These are phyloP conservation scores for Leccinellum albellum DNA, from an alignment of 768 basidiomycete species.

Conservation along the genomic window DNA sequence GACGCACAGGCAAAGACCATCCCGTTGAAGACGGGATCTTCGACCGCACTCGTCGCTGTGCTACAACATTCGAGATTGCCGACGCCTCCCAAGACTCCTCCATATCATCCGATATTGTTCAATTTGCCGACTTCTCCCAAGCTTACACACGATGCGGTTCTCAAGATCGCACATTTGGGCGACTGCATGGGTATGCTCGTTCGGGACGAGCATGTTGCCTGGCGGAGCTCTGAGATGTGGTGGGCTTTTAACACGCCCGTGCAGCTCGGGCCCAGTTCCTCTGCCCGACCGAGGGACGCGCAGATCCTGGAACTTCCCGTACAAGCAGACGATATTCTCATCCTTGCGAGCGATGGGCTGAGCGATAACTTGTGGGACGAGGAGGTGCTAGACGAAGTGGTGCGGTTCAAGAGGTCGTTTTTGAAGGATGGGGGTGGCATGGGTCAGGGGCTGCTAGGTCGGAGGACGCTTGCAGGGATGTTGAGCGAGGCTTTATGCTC, in stretches of 20 bases:
- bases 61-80: slow-evolving; percentile 42
- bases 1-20: slow-evolving; percentile 20
- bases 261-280: slow-evolving; percentile 58
- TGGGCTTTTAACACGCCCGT: slow-evolving; percentile 72
- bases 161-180: slow-evolving; percentile 81
- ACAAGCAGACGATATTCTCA: slow-evolving; percentile 67
- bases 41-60: slow-evolving; percentile 65
- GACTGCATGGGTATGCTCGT: slow-evolving; percentile 89
- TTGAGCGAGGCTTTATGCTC: slow-evolving; percentile 79
- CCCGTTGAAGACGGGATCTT: slow-evolving; percentile 57
- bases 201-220: slow-evolving; percentile 71
- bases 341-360: slow-evolving; percentile 78
- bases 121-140: slow-evolving; percentile 23
- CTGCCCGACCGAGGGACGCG: slow-evolving; percentile 64
- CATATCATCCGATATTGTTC: slow-evolving; percentile 18
- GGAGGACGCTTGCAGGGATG: slow-evolving; percentile 61
- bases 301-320: slow-evolving; percentile 70
- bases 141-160: slow-evolving; percentile 51
- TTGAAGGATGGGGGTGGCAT: slow-evolving; percentile 19
- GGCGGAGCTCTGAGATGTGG: slow-evolving; percentile 93
- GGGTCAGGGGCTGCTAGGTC: slow-evolving; percentile 34
- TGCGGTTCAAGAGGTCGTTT: slow-evolving; percentile 48
- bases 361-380: slow-evolving; percentile 88
- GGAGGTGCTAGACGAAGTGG: slow-evolving; percentile 80
- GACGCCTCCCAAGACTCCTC: slow-evolving; percentile 12